Evolutionary conservation across 108 stramenopile genomes (phyloP).

Genomic region (Cylindrotheca fusiformis): DNA sequence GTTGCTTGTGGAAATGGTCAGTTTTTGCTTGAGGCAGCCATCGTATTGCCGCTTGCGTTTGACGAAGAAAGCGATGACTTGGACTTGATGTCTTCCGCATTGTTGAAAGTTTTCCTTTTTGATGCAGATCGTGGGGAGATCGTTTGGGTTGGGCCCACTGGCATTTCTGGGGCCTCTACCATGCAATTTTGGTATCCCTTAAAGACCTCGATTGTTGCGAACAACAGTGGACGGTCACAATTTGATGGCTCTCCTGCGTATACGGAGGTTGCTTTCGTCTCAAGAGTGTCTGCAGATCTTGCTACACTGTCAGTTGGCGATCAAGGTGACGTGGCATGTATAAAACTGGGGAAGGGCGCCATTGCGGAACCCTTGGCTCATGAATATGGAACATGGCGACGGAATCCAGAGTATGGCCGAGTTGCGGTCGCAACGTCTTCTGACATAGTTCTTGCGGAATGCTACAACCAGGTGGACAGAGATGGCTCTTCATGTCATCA

Average conservation of each 20-base stretch:
- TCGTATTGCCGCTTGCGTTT: slow-evolving; percentile 19
- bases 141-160: slow-evolving; percentile 34
- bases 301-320: neutral
- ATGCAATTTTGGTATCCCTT: neutral
- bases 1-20: slow-evolving; percentile 56
- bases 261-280: neutral
- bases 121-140: slow-evolving; percentile 35
- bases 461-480: neutral
- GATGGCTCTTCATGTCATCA: neutral
- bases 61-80: slow-evolving; percentile 17
- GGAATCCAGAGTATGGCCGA: neutral
- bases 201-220: neutral
- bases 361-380: neutral
- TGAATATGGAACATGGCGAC: neutral
- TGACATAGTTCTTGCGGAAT: neutral
- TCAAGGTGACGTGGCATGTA: neutral
- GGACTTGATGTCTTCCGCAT: slow-evolving; percentile 1
- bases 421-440: neutral
- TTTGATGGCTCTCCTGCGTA: neutral
- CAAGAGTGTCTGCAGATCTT: neutral
- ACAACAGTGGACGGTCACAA: neutral
- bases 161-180: neutral
- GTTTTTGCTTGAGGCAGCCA: slow-evolving; percentile 48
- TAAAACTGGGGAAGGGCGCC: neutral
- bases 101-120: slow-evolving; percentile 46